Evolutionary conservation across 2,329 filamentous ascomycete genomes (phyloP), one percentile per base, ranked within the genome.

Genomic region (Fusarium fujikuroi): DNA sequence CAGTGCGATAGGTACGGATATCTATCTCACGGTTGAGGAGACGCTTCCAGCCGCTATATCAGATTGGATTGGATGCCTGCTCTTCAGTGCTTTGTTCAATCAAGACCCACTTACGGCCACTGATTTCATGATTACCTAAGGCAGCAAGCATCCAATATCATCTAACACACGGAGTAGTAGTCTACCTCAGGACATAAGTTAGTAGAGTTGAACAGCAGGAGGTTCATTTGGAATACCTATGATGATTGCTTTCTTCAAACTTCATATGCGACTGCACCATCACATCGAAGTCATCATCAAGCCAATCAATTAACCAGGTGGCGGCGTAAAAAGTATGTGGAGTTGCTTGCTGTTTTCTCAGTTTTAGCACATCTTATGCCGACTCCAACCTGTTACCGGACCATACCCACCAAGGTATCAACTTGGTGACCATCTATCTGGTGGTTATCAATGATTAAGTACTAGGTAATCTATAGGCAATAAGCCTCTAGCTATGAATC

Each of bases 41-140:
- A 47, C n/a, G 42, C 53, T 47, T 60, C 34, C 25, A 59, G 43
- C 23, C 43, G 28, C 12, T 43, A 37, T 32, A 32, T 32, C 11
- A 32, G 42, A 43, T 42, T 42, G 47, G 40, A 43, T 40, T 32
- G 42, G 23, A 60, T 40, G 36, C 44, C 28, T 50, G 61, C 37
- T 37, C 30, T 47, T 62, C 37, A 44, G 37, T 57, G 40, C 47
- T 54, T 66, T 32, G 63, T 56, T 18, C 23, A 61, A 42, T 49
- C 43, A 69, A 30, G 66, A 61, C 54, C 69, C 68, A 69, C 66
- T 49, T 59, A 23, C 11, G 23, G 50, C 46, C 66, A 53, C 50
- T 65, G 59, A 53, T 67, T 66, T 15, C 34, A 19, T 49, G 64
- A 69, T 69, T 69, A 64, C 58, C 57, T 69, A 69, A 69, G 64